These are phyloP conservation scores for Lipomyces chichibuensis DNA, from an alignment of 805 yeast species.

Conservation along the genomic window DNA sequence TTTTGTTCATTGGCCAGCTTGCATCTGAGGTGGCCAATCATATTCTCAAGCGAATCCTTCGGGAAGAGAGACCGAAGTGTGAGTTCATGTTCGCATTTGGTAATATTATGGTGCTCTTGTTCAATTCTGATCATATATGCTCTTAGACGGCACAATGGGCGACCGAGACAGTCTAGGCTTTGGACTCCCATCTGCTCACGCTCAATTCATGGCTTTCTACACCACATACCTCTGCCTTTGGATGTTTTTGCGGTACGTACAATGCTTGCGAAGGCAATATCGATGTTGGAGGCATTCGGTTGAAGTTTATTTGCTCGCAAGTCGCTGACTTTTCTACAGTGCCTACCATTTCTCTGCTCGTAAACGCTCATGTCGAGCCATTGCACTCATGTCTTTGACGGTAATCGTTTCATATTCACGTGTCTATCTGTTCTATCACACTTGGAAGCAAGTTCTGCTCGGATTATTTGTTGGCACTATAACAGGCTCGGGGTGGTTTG, in stretches of 20 bases:
- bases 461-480: constrained; percentile 68
- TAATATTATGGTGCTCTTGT: background rate
- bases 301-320: background rate
- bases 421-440: constrained; percentile 78
- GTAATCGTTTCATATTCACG: constrained; percentile 43
- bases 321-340: constrained; percentile 12
- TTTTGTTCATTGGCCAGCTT: constrained; percentile 85
- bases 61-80: constrained; percentile 70
- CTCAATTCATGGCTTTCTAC: constrained; percentile 92
- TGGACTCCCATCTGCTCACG: constrained; percentile 98
- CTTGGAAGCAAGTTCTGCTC: constrained; percentile 68
- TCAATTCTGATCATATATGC: background rate
- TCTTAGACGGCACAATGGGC: constrained; percentile 13
- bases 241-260: constrained; percentile 37
- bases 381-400: constrained; percentile 39
- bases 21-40: constrained; percentile 73
- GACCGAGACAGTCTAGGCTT: constrained; percentile 54
- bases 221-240: constrained; percentile 46
- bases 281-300: background rate
- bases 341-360: constrained; percentile 41
- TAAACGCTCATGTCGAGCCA: constrained; percentile 38
- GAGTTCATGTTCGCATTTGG: constrained; percentile 33
- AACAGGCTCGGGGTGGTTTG: constrained; percentile 62
- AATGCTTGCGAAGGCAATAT: background rate
- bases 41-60: constrained; percentile 61